Percentiles rank a stretch among this genome's conserved stretches.
Evolutionary conservation across 805 yeast genomes (phyloP).

Genomic region (Spathaspora boniae): DNA sequence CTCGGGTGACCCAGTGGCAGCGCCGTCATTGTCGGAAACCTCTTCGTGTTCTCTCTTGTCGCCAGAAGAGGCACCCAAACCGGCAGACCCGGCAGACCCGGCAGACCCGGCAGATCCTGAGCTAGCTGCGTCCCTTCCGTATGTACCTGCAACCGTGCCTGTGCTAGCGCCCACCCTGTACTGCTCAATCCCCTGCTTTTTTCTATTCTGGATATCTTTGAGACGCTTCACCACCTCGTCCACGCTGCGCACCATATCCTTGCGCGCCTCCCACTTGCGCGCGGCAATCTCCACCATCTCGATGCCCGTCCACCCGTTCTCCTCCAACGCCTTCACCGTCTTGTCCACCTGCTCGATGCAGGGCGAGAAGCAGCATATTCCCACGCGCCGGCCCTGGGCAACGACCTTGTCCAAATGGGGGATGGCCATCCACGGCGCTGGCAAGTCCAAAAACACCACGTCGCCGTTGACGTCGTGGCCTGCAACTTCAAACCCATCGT

Average conservation of each 20-base stretch:
- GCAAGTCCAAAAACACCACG: conserved; percentile 83
- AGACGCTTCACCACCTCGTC: conserved; percentile 76
- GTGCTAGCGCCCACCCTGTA: no score
- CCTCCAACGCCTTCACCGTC: conserved; percentile 71
- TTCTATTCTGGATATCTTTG: conserved; percentile 70
- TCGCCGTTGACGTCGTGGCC: conserved; percentile 52
- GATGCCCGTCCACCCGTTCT: conserved; percentile 76
- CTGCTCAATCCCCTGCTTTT: conserved; percentile 60
- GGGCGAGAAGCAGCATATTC: conserved; percentile 94
- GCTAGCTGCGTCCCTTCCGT: no score
- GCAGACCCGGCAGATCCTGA: no score
- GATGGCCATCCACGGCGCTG: conserved; percentile 96
- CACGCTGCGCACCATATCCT: conserved; percentile 78
- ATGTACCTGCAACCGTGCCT: conserved; percentile 28
- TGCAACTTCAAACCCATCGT: conserved; percentile 68
- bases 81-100: no score
- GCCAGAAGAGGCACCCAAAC: no score
- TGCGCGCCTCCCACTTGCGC: conserved; percentile 83
- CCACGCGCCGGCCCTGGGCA: conserved; percentile 48
- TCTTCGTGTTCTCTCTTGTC: conserved; percentile 20
- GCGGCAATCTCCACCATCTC: conserved; percentile 93
- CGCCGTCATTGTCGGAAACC: conserved; percentile 9
- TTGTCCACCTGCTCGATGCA: conserved; percentile 95
- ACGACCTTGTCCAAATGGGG: conserved; percentile 65
- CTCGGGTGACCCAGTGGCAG: conserved; percentile 14